Evolutionary conservation across 2,329 filamentous ascomycete species (phyloP), one percentile per base, ranked within the genome.

Genomic region (Ophiocordyceps australis): DNA sequence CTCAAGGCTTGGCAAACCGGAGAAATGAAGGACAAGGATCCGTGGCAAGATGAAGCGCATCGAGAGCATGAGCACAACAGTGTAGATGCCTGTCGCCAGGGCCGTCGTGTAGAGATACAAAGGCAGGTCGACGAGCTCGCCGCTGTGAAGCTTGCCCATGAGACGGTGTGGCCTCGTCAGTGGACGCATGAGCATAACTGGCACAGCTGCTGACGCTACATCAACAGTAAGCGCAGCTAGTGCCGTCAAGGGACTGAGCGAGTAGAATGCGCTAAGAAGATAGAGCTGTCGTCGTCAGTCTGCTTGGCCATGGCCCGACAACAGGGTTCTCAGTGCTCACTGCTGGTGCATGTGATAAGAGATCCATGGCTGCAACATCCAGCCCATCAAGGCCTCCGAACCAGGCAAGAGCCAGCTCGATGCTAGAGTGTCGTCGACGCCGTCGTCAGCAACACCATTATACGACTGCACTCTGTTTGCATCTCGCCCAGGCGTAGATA

Each of bases 191-290:
- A 89, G 62, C 31, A 65, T 60, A 49, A 91, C 86, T 2, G 85
- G 82, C 16, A 80, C 42, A 22, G 74, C 72, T 22, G 70, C 68
- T 3, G 79, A 69, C 31, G 74, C 39, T 27, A 78, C 54, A 38
- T 85, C 77, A 39, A 86, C 75, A 18, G 54, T 46, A 26, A 82
- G 62, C 19, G 69, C 69, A 20, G 65, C 54, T 17, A 71, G 40
- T 13, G 74, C 61, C 0, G 76, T 74, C 27, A 56, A 48, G 15
- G 65, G 55, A 15, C 65, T 63, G 36, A 91, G 62, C 19, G 59
- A 52, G 62, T 91, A 93, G 56, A 91, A 93, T 27, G 71, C 71
- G 17, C 62, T 60, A 16, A 92, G 59, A 22, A 94, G 70, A 43
- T 78, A 79, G 33, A 77, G 68, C 68, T 74, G 27, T 3, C 8